These are phyloP conservation scores for Laburnicola sp. DNA, from an alignment of 2,329 filamentous ascomycete genomes.

Conservation along the genomic window DNA sequence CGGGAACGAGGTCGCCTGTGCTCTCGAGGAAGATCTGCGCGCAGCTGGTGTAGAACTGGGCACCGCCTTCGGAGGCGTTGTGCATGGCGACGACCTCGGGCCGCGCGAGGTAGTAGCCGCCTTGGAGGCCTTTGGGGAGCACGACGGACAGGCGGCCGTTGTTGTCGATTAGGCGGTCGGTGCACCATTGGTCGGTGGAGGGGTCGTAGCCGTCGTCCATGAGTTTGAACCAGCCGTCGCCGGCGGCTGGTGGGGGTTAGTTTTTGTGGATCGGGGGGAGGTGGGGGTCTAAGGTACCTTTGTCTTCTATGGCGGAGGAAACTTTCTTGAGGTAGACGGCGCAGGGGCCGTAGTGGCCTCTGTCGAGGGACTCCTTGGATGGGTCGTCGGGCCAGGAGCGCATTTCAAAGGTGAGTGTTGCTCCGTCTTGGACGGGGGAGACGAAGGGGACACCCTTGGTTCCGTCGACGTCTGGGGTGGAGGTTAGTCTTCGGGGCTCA, in stretches of 20 bases:
- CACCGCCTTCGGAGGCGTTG: constrained; percentile 55
- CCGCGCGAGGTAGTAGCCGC: constrained; percentile 71
- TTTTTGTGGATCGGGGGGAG: neutral
- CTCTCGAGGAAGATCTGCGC: constrained; percentile 69
- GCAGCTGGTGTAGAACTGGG: constrained; percentile 76
- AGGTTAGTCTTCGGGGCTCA: constrained; percentile 15
- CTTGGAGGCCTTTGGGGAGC: constrained; percentile 63
- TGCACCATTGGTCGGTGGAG: constrained; percentile 65
- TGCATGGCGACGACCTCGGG: constrained; percentile 72
- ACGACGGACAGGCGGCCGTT: constrained; percentile 65
- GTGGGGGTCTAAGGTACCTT: constrained; percentile 25
- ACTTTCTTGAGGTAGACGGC: constrained; percentile 75
- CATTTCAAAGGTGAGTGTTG: constrained; percentile 68
- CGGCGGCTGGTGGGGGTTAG: constrained; percentile 42
- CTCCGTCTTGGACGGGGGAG: constrained; percentile 53
- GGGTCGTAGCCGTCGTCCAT: constrained; percentile 69
- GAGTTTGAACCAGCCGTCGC: constrained; percentile 78
- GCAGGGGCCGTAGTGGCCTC: constrained; percentile 68
- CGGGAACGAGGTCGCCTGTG: constrained; percentile 51
- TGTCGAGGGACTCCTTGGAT: constrained; percentile 60
- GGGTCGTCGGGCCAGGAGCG: constrained; percentile 62
- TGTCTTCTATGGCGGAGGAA: constrained; percentile 57
- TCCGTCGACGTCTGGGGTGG: constrained; percentile 51
- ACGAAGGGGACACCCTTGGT: constrained; percentile 54
- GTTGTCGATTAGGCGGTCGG: constrained; percentile 67